phyloP scores from a whole-genome alignment of 2,329 filamentous ascomycete species.

The Chaetomiaceae sp. region DNA sequence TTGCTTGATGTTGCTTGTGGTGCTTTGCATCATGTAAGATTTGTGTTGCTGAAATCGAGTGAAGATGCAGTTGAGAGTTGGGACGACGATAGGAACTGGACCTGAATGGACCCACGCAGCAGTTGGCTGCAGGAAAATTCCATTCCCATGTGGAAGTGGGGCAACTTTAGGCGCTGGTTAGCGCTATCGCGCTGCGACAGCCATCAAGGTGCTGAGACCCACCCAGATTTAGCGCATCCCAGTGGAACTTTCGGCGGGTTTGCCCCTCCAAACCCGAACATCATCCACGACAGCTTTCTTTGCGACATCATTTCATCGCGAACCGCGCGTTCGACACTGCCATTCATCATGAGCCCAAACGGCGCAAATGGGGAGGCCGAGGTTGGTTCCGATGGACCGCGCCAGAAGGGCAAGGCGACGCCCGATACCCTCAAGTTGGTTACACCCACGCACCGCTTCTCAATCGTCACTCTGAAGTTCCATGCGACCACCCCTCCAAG shows the following conservation, averaged over 20 bases:
- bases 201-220: constrained; percentile 12
- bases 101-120: no score
- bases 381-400: constrained; percentile 53
- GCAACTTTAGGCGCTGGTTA: neutral
- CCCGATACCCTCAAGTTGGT: constrained; percentile 74
- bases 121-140: neutral
- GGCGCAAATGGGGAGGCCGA: constrained; percentile 46
- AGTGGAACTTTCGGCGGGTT: neutral
- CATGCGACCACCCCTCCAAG: no score
- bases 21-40: neutral
- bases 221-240: neutral
- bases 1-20: neutral
- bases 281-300: neutral
- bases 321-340: constrained; percentile 15
- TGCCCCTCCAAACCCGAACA: constrained; percentile 2
- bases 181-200: neutral
- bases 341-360: constrained; percentile 46
- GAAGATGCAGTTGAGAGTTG: neutral
- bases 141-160: constrained; percentile 6
- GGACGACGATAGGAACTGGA: no score
- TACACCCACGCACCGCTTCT: neutral
- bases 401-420: constrained; percentile 76
- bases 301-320: constrained; percentile 18
- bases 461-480: no score
- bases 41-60: neutral